These are phyloP conservation scores for Aspergillus sparsus DNA, from an alignment of 495 filamentous ascomycete species.

Conservation along the genomic window DNA sequence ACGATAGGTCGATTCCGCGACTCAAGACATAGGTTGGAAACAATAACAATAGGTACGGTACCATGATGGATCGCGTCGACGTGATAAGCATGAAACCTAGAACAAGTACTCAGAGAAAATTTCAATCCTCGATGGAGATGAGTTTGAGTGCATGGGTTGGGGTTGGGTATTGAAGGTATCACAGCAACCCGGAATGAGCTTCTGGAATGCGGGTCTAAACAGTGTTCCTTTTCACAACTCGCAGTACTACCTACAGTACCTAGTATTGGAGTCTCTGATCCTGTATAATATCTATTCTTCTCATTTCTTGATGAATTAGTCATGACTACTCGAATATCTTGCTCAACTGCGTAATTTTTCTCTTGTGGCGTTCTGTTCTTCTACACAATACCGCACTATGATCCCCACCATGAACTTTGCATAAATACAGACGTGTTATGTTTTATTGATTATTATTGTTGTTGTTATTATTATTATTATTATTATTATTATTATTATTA, in stretches of 20 bases:
- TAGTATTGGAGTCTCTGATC: not conserved
- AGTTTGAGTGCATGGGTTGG: not conserved
- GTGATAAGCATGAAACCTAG: not conserved
- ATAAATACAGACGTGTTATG: too few relatives aligned
- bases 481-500: too few relatives aligned
- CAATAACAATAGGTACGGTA: too few relatives aligned
- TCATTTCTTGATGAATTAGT: too few relatives aligned
- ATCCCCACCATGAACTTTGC: too few relatives aligned
- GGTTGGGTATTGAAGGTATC: slow-evolving; percentile 8
- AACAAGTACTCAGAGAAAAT: not conserved
- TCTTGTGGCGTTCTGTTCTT: too few relatives aligned
- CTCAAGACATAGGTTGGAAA: not conserved
- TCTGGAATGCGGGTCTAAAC: slow-evolving; percentile 29
- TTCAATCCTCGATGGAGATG: not conserved
- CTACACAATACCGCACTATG: too few relatives aligned
- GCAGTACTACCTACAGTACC: not conserved
- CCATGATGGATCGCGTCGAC: not conserved
- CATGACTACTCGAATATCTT: too few relatives aligned
- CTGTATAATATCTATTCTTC: too few relatives aligned
- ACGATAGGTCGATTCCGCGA: slow-evolving; percentile 12
- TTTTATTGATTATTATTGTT: too few relatives aligned
- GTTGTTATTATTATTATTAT: too few relatives aligned
- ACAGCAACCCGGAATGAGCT: slow-evolving; percentile 27
- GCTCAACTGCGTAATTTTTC: too few relatives aligned
- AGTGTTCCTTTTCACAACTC: not conserved